Conservation (phyloP, 2,329 filamentous ascomycete genomes). For the Mollisiaceae sp. region DNA sequence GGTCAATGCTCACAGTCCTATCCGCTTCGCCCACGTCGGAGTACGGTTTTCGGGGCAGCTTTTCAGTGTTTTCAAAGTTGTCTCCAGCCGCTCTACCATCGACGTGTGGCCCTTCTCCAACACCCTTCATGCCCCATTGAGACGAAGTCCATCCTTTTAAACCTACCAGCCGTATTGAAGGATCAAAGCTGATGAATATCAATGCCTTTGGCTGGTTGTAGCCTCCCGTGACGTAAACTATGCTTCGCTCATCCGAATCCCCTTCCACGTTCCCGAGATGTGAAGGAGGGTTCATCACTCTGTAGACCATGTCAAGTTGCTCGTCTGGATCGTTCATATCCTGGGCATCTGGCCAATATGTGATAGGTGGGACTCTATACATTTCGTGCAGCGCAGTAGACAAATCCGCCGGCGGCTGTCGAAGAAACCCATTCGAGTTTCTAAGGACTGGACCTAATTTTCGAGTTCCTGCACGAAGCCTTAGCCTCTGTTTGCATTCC, state of each 20-base stretch:
- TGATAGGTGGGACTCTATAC: conserved; percentile 32
- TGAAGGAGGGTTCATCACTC: conserved; percentile 47
- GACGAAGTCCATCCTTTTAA: conserved; percentile 36
- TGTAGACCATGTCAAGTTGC: conserved; percentile 45
- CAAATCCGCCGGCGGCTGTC: conserved; percentile 25
- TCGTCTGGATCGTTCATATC: conserved; percentile 31
- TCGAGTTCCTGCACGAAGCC: conserved; percentile 56
- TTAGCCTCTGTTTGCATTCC: conserved; percentile 46
- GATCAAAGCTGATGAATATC: conserved; percentile 52
- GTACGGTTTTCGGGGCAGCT: conserved; percentile 8
- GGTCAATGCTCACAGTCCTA: conserved; percentile 32
- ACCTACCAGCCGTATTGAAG: conserved; percentile 44
- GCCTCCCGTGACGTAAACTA: conserved; percentile 51
- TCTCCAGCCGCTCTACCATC: conserved; percentile 34
- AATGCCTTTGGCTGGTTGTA: conserved; percentile 42
- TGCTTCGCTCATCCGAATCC: conserved; percentile 51
- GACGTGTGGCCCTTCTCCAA: conserved; percentile 39
- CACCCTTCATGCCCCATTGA: conserved; percentile 28
- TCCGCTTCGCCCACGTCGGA: conserved; percentile 30
- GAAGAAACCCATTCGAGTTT: conserved; percentile 26
- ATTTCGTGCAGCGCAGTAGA: conserved; percentile 34
- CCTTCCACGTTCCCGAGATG: conserved; percentile 47
- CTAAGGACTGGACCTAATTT: conserved; percentile 43
- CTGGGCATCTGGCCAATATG: conserved; percentile 45
- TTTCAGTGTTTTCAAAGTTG: not conserved